Base-by-base conservation (phyloP, 192 early-diverging fungal genomes). In the Backusella morwellensis region DNA sequence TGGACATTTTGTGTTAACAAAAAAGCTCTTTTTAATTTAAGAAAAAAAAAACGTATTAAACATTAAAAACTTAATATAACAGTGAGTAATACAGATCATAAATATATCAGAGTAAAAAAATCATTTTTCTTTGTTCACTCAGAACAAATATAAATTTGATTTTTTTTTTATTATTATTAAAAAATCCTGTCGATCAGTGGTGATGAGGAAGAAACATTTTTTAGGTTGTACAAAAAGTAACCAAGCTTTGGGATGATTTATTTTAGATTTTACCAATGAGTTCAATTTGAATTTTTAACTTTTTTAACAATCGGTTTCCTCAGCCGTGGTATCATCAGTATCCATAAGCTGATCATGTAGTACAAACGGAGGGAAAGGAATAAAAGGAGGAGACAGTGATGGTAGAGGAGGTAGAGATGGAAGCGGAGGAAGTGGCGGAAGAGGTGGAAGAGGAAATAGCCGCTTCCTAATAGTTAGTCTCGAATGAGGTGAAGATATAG, bases 211-310 rank as follows among this genome's bases (percentile, higher is more conserved):
- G 17, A 59, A 59, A 26, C 8, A 59, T 19, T 23, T 11, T 23
- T 50, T 50, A 50, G 54, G 54, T 59, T 59, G 56, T 63, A 63
- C 56, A 63, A 63, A 50, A 63, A 63, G 21, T 63, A 63, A 63
- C 56, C 56, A 63, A 63, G 21, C 6, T 11, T 63, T 63, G 56
- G 56, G 56, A 63, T 63, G 12, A 29, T 29, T 63, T 63, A 14
- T 63, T 23, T 63, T 29, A 63, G 56, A 21, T 63, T 29, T 63
- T 63, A 63, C 56, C 23, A 26, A 32, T 29, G 9, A 29, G 12
- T 21, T 26, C 8, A 59, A 59, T 12, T 59, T 8, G 6, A 23
- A 11, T 29, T 29, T 23, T 26, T n/a, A 23, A 23, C n/a, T 9
- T 12, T 63, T 32, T 63, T 63, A 29, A 23, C 26, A 23, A 29